Evolutionary conservation across 306 rosid species (phyloP), one percentile per base, ranked within the genome.

Genomic region (Medicago arabica): DNA sequence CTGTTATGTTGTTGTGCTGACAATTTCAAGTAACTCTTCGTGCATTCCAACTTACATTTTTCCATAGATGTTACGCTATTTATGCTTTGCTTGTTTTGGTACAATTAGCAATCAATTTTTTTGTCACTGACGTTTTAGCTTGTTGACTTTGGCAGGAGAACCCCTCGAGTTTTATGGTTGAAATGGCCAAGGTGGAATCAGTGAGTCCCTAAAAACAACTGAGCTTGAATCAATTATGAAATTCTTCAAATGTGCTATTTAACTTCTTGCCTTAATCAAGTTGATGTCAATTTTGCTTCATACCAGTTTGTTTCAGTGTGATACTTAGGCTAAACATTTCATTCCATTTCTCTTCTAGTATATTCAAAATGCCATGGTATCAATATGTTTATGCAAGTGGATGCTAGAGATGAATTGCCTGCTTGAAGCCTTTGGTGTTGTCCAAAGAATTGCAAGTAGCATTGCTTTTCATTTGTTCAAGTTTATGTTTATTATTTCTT

Each of bases 91-190:
- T 14, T 47, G 34, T 53, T 63, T 62, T 70, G 50, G 65, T 31
- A 75, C 70, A 67, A 54, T 23, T 67, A 40, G 49, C 54, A 59
- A 70, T 78, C 76, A 31, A 23, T 36, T 63, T 69, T 41, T 67
- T 15, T 21, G 60, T 53, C 71, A 15, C 78, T 81, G 41, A 87
- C 70, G 57, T 67, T n/a, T 78, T 75, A 41, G 34, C 44, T 19
- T 76, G 15, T 74, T 75, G 59, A 51, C 51, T 58, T 83, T 74
- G 83, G 71, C 93, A 96, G 99, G 91, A 82, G 80, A 83, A 81
- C 13, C 96, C 96, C 31, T 88, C 98, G 10, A 83, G 72, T 77
- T 96, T 75, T 78, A 85, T 96, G 99, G 90, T 90, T 78, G 99
- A 90, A 88, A 86, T 92, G 89, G 85, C 98, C 7, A 84, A 74